Percentiles rank a stretch among this genome's conserved stretches.
These are phyloP conservation scores for Cladophialophora yegresii DNA, from an alignment of 2,329 filamentous ascomycete species.

Conservation along the genomic window DNA sequence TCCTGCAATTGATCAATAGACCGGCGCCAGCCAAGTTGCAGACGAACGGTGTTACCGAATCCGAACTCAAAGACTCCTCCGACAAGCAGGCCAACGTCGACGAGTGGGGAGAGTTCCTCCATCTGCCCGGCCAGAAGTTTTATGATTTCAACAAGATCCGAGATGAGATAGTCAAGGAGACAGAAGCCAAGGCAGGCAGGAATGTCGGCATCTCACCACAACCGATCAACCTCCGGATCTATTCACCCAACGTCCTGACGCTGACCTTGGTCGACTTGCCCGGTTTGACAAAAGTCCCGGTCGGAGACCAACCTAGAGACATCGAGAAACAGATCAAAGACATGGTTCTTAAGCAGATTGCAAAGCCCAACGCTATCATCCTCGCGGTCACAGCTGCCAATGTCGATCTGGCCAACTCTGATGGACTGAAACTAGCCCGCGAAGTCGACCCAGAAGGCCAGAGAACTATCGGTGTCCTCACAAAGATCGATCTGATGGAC, in stretches of 20 bases:
- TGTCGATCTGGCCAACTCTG: conserved; percentile 96
- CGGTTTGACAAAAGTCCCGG: conserved; percentile 92
- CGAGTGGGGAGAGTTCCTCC: conserved; percentile 98
- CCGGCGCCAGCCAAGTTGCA: conserved; percentile 61
- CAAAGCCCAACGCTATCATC: conserved; percentile 97
- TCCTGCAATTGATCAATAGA: conserved; percentile 97
- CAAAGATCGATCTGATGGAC: conserved; percentile 99
- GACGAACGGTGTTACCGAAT: conserved; percentile 70
- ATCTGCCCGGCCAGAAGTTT: conserved; percentile 97
- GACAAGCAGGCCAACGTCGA: conserved; percentile 89
- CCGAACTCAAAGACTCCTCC: conserved; percentile 65
- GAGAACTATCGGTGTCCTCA: conserved; percentile 95
- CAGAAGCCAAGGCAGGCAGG: conserved; percentile 90
- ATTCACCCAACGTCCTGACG: conserved; percentile 96
- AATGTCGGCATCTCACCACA: conserved; percentile 96
- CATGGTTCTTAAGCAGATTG: conserved; percentile 98
- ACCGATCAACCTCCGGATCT: conserved; percentile 97
- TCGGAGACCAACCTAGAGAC: conserved; percentile 93
- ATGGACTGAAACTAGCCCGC: conserved; percentile 91
- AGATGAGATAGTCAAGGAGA: conserved; percentile 96
- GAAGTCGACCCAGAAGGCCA: conserved; percentile 98
- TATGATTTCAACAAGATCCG: conserved; percentile 97
- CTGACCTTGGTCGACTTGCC: conserved; percentile 95
- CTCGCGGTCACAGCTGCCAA: conserved; percentile 95
- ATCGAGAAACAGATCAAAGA: conserved; percentile 96